Conservation (phyloP, 2,329 filamentous ascomycete genomes). For the Fusarium buxicola region DNA sequence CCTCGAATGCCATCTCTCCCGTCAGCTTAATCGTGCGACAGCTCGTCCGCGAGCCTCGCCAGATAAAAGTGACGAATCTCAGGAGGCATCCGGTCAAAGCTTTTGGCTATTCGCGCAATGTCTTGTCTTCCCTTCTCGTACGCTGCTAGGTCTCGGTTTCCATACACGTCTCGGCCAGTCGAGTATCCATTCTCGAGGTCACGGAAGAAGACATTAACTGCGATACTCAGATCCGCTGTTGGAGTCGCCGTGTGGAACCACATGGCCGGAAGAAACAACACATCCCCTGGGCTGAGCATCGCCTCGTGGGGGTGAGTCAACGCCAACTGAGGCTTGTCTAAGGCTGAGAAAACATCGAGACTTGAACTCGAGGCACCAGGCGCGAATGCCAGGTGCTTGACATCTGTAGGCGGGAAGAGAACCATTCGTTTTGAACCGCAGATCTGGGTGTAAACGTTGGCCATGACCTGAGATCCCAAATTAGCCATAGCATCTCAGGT, state of each 20-base stretch:
- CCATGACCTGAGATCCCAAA: conserved; percentile 72
- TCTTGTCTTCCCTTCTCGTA: conserved; percentile 86
- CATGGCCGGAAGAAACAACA: conserved; percentile 83
- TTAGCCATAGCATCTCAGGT: not conserved
- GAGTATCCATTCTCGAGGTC: conserved; percentile 76
- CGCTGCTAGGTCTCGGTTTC: conserved; percentile 84
- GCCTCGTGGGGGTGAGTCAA: conserved; percentile 75
- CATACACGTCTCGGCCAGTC: conserved; percentile 84
- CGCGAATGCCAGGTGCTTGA: conserved; percentile 75
- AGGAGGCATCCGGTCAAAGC: conserved; percentile 72
- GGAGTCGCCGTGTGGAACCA: conserved; percentile 85
- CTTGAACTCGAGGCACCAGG: conserved; percentile 85
- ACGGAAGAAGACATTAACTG: conserved; percentile 91
- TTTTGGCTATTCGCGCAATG: conserved; percentile 72
- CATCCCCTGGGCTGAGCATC: conserved; percentile 75
- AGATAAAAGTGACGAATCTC: conserved; percentile 82
- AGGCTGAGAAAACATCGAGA: conserved; percentile 73
- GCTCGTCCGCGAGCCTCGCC: conserved; percentile 75
- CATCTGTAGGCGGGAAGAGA: conserved; percentile 83
- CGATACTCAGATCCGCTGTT: conserved; percentile 70
- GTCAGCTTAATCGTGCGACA: conserved; percentile 53
- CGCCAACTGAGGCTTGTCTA: conserved; percentile 55
- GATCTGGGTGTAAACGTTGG: conserved; percentile 87
- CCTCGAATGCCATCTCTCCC: not conserved
- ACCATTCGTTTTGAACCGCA: conserved; percentile 77